Base-by-base conservation (phyloP, 169 alveolate species). In the Cyclospora cayetanensis region DNA sequence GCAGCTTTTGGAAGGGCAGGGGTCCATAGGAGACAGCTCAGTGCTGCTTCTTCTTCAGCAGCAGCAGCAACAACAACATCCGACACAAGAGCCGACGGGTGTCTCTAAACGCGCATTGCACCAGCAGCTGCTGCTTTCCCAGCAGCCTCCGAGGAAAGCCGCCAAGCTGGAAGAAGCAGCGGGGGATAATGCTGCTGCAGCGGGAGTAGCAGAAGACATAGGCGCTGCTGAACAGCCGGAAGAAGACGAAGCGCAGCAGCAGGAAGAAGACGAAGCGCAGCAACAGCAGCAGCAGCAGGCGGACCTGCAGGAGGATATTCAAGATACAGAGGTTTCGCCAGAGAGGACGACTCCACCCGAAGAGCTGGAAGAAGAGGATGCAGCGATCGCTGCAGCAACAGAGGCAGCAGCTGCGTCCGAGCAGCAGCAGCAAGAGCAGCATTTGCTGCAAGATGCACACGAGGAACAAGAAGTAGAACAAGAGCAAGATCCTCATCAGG, bases 241-340 rank as follows among this genome's bases (percentile, higher is more conserved):
- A 11, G 31, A 1, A 60, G 72, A 4, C 11, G 31, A 60, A 60
- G 72, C n/a, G 27, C 34, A 7, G 27, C 34, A 25, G 22, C 34
- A 12, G 22, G 72, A 12, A 25, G n/a, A 60, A 20, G 42, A 50
- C 31, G 60, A 3, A 18, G 39, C 35, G 27, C n/a, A 60, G 60
- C 84, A 72, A 27, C 39, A 34, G 84, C 84, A 72, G 84, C 84
- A 37, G 55, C 84, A 72, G 84, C 84, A 27, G 55, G 60, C 31
- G 84, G 60, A 2, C 25, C 35, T 7, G 1, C 27, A 35, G 22
- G 60, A 72, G 37, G 84, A 12, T 22, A 18, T 34, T 50, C 31
- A 34, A 39, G 60, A 34, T 50, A n/a, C 4, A 22, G 55, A 34
- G 53, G 34, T n/a, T n/a, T 43, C 12, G 80, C 80, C 20, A 22